A percentile compares a stretch with the other conserved stretches of the same genome.
phyloP scores from a whole-genome alignment of 306 rosid genomes.

The barrel medic (Medicago truncatula) region MtrunA17r5.0-ANR NC_053043.1:4109501-4110000 shows the following conservation, averaged over 20 bases:
- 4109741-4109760: constrained; percentile 82
- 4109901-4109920: not conserved
- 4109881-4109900: constrained; percentile 2
- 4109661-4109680: not conserved
- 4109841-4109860: constrained; percentile 81
- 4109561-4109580: not conserved
- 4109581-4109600: constrained; percentile 10
- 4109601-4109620: not conserved
- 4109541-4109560: not conserved
- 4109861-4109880: constrained; percentile 34
- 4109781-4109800: constrained; percentile 87
- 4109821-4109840: constrained; percentile 81
- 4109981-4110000: constrained; percentile 51
- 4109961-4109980: constrained; percentile 58
- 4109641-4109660: not conserved
- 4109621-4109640: not conserved
- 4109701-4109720: not conserved
- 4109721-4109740: constrained; percentile 53
- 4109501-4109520: no score
- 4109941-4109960: constrained; percentile 60
- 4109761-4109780: constrained; percentile 81
- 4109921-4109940: constrained; percentile 68
- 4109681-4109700: not conserved
- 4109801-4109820: constrained; percentile 92
- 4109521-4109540: no score